Evolutionary conservation across 495 filamentous ascomycete genomes (phyloP).

Genomic region (Glutinoglossum americanum): DNA sequence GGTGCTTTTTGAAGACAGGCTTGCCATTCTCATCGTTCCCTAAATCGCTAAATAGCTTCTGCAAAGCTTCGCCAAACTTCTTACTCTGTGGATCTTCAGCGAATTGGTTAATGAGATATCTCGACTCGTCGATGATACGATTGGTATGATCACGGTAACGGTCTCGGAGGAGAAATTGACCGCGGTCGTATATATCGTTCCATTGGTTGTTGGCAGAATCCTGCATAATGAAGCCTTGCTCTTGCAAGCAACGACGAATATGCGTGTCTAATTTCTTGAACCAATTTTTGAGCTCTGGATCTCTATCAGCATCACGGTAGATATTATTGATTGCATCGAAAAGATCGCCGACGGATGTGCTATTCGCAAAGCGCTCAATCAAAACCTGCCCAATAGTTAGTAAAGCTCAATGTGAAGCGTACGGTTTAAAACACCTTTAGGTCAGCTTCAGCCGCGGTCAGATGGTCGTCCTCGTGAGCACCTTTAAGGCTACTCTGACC

Average conservation of each 20-base stretch:
- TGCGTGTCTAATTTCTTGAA: constrained; percentile 61
- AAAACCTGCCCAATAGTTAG: constrained; percentile 44
- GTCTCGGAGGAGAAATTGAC: constrained; percentile 70
- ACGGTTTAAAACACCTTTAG: constrained; percentile 36
- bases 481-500: constrained; percentile 45
- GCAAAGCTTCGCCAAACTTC: constrained; percentile 46
- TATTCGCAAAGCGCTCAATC: constrained; percentile 89
- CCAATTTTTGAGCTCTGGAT: constrained; percentile 75
- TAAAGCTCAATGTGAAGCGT: constrained; percentile 8
- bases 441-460: constrained; percentile 54
- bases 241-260: constrained; percentile 62
- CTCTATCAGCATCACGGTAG: constrained; percentile 76
- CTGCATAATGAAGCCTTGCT: constrained; percentile 80
- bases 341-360: constrained; percentile 68
- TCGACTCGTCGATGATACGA: constrained; percentile 70
- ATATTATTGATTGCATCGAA: constrained; percentile 71
- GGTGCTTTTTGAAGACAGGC: constrained; percentile 71
- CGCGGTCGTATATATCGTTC: constrained; percentile 66
- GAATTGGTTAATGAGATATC: constrained; percentile 76
- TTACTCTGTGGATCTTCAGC: constrained; percentile 72
- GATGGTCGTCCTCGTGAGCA: constrained; percentile 33
- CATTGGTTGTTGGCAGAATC: constrained; percentile 65
- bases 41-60: constrained; percentile 74
- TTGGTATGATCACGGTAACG: constrained; percentile 78
- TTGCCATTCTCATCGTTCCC: constrained; percentile 73